These are phyloP conservation scores for Limnanthes douglasii DNA, from an alignment of 345 rosid species.

Conservation along the genomic window DNA sequence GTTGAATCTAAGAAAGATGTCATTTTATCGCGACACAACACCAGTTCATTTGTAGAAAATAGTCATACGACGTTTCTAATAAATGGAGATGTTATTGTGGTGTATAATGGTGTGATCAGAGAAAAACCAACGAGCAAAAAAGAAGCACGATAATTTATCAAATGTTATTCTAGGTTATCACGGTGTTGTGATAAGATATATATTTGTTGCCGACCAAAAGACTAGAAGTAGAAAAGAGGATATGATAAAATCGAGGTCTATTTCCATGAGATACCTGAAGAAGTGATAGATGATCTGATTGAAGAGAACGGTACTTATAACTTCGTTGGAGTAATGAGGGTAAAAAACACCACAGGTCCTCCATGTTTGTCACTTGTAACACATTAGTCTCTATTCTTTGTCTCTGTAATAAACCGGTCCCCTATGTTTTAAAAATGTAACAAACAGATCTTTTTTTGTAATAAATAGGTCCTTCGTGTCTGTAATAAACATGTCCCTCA, in stretches of 20 bases:
- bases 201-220: constrained; percentile 58
- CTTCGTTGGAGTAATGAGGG: too few relatives aligned
- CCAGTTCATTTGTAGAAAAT: constrained; percentile 19
- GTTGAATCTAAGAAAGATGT: constrained; percentile 93
- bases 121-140: constrained; percentile 69
- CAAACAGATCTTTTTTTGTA: too few relatives aligned
- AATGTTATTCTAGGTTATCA: constrained; percentile 57
- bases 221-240: constrained; percentile 57
- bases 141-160: constrained; percentile 72
- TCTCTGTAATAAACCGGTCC: too few relatives aligned
- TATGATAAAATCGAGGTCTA: constrained; percentile 92
- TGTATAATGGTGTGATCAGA: constrained; percentile 62
- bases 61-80: constrained; percentile 38
- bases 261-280: constrained; percentile 77
- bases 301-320: constrained; percentile 54
- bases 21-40: constrained; percentile 35
- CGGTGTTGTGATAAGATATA: constrained; percentile 82
- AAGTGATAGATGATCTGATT: constrained; percentile 65
- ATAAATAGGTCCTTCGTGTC: too few relatives aligned
- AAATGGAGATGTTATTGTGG: constrained; percentile 93
- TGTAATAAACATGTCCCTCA: too few relatives aligned
- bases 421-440: too few relatives aligned
- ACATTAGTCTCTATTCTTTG: too few relatives aligned
- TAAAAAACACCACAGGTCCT: too few relatives aligned
- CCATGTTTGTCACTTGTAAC: too few relatives aligned